A percentile compares a stretch with the other conserved stretches of the same genome.
Conservation (phyloP, 257 asterid genomes). For the Salvia hispanica region DNA sequence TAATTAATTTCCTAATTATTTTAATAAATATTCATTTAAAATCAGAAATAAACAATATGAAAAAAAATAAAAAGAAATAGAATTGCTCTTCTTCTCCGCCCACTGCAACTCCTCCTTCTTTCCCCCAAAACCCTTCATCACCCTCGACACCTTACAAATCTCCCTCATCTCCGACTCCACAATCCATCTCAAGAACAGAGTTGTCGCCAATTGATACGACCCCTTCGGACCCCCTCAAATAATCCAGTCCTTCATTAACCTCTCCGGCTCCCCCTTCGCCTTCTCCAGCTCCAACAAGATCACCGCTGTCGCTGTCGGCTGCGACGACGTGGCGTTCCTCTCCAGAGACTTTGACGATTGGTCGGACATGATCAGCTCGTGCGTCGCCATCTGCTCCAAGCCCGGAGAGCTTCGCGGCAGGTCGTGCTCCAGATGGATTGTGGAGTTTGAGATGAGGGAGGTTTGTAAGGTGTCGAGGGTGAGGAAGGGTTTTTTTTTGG, state of each 20-base stretch:
- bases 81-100: slow-evolving; percentile 27
- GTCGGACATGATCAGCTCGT: slow-evolving; percentile 30
- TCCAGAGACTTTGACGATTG: background rate
- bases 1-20: no score
- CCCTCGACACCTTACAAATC: slow-evolving; percentile 19
- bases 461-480: no score
- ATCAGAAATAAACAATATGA: no score
- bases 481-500: no score
- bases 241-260: background rate
- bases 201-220: slow-evolving; percentile 26
- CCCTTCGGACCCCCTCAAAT: background rate
- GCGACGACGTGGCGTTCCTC: slow-evolving; percentile 29
- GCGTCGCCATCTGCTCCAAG: slow-evolving; percentile 37
- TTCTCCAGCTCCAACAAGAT: slow-evolving; percentile 36
- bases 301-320: slow-evolving; percentile 41
- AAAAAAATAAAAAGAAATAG: no score
- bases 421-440: no score
- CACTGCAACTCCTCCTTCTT: slow-evolving; percentile 11
- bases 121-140: slow-evolving; percentile 34
- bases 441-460: no score
- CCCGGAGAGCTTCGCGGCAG: slow-evolving; percentile 36
- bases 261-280: slow-evolving; percentile 30
- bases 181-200: slow-evolving; percentile 20
- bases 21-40: no score
- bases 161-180: slow-evolving; percentile 24